A percentile compares a stretch with the other conserved stretches of the same genome.
Evolutionary conservation across 2,329 filamentous ascomycete species (phyloP).

Genomic region (Microsporum ferrugineum): DNA sequence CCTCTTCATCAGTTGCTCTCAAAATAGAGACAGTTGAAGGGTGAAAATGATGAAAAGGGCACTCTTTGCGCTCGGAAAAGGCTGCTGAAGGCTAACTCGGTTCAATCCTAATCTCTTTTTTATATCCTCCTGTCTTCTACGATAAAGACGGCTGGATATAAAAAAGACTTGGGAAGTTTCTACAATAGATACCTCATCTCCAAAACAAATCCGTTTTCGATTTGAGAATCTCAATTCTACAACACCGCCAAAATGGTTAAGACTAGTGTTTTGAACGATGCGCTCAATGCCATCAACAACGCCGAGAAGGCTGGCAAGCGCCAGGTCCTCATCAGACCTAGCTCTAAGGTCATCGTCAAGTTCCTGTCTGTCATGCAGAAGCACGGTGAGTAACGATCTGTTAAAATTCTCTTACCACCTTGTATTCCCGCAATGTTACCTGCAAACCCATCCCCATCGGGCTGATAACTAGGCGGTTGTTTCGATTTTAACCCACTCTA

Average conservation of each 20-base stretch:
- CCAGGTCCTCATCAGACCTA: constrained; percentile 94
- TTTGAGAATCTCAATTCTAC: constrained; percentile 40
- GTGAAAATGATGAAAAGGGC: constrained; percentile 33
- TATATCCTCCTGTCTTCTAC: constrained; percentile 8
- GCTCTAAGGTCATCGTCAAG: constrained; percentile 99
- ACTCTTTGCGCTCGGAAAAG: constrained; percentile 54
- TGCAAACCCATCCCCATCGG: constrained; percentile 48
- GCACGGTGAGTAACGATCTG: constrained; percentile 65
- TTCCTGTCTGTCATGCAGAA: constrained; percentile 99
- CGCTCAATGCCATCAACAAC: constrained; percentile 99
- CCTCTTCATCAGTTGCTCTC: constrained; percentile 15
- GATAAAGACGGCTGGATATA: constrained; percentile 3
- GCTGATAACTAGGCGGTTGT: constrained; percentile 99
- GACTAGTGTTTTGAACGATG: constrained; percentile 99
- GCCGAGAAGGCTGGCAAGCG: constrained; percentile 99
- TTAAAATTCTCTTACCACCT: constrained; percentile 10
- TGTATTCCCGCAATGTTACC: neutral
- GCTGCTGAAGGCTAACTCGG: constrained; percentile 52
- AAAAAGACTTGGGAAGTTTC: neutral
- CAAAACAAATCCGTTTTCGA: constrained; percentile 23
- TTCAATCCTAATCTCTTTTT: constrained; percentile 9
- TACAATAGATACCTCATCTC: constrained; percentile 49
- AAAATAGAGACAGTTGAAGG: neutral
- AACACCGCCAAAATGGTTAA: constrained; percentile 78
- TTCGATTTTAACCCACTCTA: constrained; percentile 53